Conservation (phyloP, 225 moss, liverwort and hornwort genomes). For the Marchantia polymorpha region DNA sequence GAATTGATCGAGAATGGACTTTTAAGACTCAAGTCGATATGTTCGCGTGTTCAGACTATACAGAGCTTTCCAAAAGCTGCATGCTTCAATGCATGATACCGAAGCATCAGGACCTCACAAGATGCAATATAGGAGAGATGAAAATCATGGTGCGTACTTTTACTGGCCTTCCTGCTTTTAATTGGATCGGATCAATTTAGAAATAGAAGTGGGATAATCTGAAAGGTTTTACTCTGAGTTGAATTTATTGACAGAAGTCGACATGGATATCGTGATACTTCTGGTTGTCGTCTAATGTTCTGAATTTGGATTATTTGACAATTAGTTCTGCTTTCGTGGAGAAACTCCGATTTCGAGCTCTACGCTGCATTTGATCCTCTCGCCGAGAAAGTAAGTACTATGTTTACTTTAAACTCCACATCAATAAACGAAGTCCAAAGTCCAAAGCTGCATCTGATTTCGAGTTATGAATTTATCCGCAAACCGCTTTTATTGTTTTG, state of each 20-base stretch:
- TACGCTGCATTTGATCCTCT: slow-evolving; percentile 93
- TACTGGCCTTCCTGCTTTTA: background rate
- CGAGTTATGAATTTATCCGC: no score
- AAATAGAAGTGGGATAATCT: no score
- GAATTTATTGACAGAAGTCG: no score
- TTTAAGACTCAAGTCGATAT: background rate
- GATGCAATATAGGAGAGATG: slow-evolving; percentile 94
- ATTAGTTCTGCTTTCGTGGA: slow-evolving; percentile 87
- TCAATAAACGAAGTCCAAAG: no score
- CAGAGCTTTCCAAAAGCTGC: slow-evolving; percentile 84
- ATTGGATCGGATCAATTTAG: no score
- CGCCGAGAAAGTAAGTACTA: slow-evolving; percentile 71
- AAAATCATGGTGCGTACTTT: slow-evolving; percentile 55
- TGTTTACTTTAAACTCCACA: background rate
- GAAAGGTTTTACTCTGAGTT: no score
- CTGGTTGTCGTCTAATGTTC: background rate
- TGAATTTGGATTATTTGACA: background rate
- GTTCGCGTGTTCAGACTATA: slow-evolving; percentile 48
- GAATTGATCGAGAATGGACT: no score
- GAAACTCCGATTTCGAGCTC: slow-evolving; percentile 90
- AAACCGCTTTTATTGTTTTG: no score
- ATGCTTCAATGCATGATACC: slow-evolving; percentile 77
- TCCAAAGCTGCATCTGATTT: no score
- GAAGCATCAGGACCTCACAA: slow-evolving; percentile 72
- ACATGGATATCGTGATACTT: background rate